Evolutionary conservation across 1,139 yeast genomes (phyloP).

Genomic region (Blastobotrys serpentis): DNA sequence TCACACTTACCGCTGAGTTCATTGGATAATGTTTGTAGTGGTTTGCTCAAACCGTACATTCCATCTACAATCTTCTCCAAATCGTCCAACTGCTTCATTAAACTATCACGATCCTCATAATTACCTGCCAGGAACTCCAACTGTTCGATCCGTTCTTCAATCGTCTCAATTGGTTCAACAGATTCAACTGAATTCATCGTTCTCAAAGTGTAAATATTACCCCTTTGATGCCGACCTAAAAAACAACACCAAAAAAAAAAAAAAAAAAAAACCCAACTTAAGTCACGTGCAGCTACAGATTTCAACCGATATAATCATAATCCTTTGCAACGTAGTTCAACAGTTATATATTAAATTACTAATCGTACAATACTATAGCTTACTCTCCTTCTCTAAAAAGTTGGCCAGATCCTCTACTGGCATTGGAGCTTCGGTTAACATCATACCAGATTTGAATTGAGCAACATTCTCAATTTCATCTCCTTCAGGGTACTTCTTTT

Average conservation of each 20-base stretch:
- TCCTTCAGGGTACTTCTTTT: constrained; percentile 27
- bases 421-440: constrained; percentile 36
- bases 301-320: too few species aligned
- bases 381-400: constrained; percentile 33
- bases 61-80: constrained; percentile 17
- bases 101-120: constrained; percentile 5
- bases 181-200: constrained; percentile 4
- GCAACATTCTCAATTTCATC: constrained; percentile 28
- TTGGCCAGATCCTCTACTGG: constrained; percentile 35
- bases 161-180: constrained; percentile 13
- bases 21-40: constrained; percentile 15
- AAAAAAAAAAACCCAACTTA: too few species aligned
- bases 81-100: constrained; percentile 22
- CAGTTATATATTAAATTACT: not conserved
- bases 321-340: too few species aligned
- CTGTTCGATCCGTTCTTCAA: constrained; percentile 20
- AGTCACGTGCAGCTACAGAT: too few species aligned
- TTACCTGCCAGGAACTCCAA: constrained; percentile 19
- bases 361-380: constrained; percentile 26
- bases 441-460: constrained; percentile 34
- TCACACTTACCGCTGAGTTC: constrained; percentile 18
- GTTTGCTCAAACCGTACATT: constrained; percentile 17
- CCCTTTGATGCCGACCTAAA: not conserved
- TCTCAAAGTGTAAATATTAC: not conserved
- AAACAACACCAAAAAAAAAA: too few species aligned